A percentile compares a stretch with the other conserved stretches of the same genome.
phyloP scores from a whole-genome alignment of 2,329 filamentous ascomycete species.

The Metarhizium anisopliae region DNA sequence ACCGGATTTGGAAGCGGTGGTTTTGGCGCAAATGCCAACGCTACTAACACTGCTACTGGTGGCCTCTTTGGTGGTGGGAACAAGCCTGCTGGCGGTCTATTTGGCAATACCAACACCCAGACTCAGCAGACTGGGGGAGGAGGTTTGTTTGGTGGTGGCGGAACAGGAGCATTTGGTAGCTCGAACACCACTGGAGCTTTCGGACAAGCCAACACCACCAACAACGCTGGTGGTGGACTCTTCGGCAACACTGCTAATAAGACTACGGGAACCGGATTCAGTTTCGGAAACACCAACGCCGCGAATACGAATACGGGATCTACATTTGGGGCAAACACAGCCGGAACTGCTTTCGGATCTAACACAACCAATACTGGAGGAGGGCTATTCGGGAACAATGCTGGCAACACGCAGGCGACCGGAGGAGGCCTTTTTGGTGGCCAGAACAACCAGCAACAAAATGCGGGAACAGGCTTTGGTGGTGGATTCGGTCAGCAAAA shows the following conservation, averaged over 20 bases:
- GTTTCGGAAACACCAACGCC: slow-evolving; percentile 32
- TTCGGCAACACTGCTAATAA: slow-evolving; percentile 34
- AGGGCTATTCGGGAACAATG: slow-evolving; percentile 32
- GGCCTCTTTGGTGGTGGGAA: slow-evolving; percentile 29
- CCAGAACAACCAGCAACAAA: slow-evolving; percentile 22
- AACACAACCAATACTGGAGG: slow-evolving; percentile 12
- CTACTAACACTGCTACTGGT: slow-evolving; percentile 18
- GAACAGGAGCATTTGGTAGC: slow-evolving; percentile 29
- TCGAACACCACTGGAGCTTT: slow-evolving; percentile 21
- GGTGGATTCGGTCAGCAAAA: slow-evolving; percentile 28
- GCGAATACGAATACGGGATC: slow-evolving; percentile 11
- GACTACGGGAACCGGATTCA: slow-evolving; percentile 26
- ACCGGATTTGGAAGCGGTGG: slow-evolving; percentile 20
- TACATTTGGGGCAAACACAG: slow-evolving; percentile 15
- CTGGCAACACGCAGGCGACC: slow-evolving; percentile 20
- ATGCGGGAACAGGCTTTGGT: slow-evolving; percentile 16
- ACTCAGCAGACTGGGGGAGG: slow-evolving; percentile 11
- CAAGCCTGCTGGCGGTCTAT: slow-evolving; percentile 16
- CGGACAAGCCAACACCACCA: slow-evolving; percentile 19
- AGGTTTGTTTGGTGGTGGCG: slow-evolving; percentile 18
- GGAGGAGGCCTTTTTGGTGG: slow-evolving; percentile 39
- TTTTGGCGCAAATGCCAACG: slow-evolving; percentile 30
- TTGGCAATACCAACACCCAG: slow-evolving; percentile 15
- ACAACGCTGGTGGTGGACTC: slow-evolving; percentile 24
- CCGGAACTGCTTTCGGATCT: slow-evolving; percentile 14